Conservation (phyloP, 2,329 filamentous ascomycete genomes). For the Pyrenochaeta sp. region DNA sequence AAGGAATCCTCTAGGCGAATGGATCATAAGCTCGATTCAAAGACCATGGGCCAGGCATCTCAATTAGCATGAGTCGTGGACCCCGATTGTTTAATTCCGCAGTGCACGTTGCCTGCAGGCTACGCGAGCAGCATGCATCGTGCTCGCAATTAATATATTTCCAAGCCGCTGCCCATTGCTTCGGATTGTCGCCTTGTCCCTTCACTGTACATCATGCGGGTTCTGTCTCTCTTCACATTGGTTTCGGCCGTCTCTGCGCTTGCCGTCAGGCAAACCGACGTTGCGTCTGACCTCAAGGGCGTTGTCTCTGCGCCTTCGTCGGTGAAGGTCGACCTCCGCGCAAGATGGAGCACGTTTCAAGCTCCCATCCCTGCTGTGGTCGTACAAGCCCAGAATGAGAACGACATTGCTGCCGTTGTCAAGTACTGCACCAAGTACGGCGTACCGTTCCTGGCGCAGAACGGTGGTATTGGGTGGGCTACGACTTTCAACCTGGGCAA, state of each 20-base stretch:
- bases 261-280: slow-evolving; percentile 11
- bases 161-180: slow-evolving; percentile 7
- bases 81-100: background rate
- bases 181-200: slow-evolving; percentile 3
- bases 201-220: slow-evolving; percentile 16
- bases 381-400: slow-evolving; percentile 26
- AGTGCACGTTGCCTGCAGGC: slow-evolving; percentile 1
- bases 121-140: slow-evolving; percentile 5
- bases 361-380: slow-evolving; percentile 26
- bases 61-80: background rate
- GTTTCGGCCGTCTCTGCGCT: slow-evolving; percentile 18
- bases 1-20: background rate
- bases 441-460: slow-evolving; percentile 37
- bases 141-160: slow-evolving; percentile 7
- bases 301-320: slow-evolving; percentile 20
- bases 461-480: slow-evolving; percentile 38
- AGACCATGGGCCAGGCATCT: background rate
- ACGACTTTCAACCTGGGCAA: slow-evolving; percentile 29
- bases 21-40: background rate
- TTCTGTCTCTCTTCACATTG: slow-evolving; percentile 17
- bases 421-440: slow-evolving; percentile 26
- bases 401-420: slow-evolving; percentile 29
- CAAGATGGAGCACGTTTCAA: slow-evolving; percentile 33
- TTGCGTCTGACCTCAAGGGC: slow-evolving; percentile 19
- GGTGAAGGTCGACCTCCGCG: slow-evolving; percentile 18